These are phyloP conservation scores for Carallia pectinifolia DNA, from an alignment of 345 rosid species.

Conservation along the genomic window DNA sequence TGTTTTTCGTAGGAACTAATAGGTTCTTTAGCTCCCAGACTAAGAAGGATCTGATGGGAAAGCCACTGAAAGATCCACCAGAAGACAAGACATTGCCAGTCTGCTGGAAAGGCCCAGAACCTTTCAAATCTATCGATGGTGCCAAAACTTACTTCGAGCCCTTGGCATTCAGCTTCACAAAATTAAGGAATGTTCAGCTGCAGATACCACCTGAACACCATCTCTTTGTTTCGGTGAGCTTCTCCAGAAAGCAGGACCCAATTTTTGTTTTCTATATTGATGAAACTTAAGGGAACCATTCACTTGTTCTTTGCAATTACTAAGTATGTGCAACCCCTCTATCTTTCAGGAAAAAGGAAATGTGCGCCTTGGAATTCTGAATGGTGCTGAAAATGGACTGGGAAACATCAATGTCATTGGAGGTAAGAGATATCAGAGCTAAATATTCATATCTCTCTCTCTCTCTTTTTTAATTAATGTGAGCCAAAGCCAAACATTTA, in stretches of 20 bases:
- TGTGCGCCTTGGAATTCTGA: slow-evolving; percentile 80
- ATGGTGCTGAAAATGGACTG: slow-evolving; percentile 59
- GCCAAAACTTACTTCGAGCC: slow-evolving; percentile 61
- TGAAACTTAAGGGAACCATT: neutral
- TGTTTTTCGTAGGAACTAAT: slow-evolving; percentile 1
- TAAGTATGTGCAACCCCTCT: neutral
- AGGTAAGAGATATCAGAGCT: slow-evolving; percentile 39
- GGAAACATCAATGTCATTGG: slow-evolving; percentile 53
- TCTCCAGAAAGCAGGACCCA: neutral
- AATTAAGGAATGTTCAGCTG: slow-evolving; percentile 47
- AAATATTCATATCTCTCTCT: neutral
- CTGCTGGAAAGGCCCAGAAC: slow-evolving; percentile 82
- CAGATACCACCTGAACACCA: slow-evolving; percentile 65
- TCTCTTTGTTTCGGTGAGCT: slow-evolving; percentile 71
- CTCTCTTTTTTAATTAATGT: no score
- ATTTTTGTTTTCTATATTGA: neutral
- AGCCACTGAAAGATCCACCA: slow-evolving; percentile 43
- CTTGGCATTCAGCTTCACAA: slow-evolving; percentile 46
- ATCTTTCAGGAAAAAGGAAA: slow-evolving; percentile 57
- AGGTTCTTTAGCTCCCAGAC: slow-evolving; percentile 33
- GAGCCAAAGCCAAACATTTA: neutral
- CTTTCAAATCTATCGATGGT: slow-evolving; percentile 46
- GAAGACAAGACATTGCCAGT: slow-evolving; percentile 64
- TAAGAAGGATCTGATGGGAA: slow-evolving; percentile 41
- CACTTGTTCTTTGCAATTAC: neutral